Evolutionary conservation across 148 eudicot genomes (phyloP), one percentile per base, ranked within the genome.

Genomic region (Fallopia convolvulus): DNA sequence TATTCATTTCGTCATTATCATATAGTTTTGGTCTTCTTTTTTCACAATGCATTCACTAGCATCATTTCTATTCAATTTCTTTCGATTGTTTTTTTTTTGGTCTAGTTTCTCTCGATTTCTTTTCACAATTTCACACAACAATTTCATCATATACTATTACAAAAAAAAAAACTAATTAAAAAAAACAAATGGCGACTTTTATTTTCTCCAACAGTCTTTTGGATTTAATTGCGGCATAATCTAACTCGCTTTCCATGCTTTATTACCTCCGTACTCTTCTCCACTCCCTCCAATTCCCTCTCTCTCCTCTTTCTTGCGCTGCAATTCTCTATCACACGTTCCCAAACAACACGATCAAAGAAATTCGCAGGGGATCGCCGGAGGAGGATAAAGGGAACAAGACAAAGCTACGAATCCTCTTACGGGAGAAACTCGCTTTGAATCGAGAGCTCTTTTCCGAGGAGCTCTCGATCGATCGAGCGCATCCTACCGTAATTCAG

Each of bases 181-280:
- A 44, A 6, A 9, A 44, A 44, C 47, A 44, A 44, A 55, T 55
- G 21, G 1, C 20, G 66, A n/a, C 15, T 55, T 55, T 55, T n/a
- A 44, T 44, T 52, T 61, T 63, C 3, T 1, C 40, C 30, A 63
- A 68, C 46, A 68, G 72, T 36, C 21, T 33, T 68, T 15, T n/a
- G 72, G 72, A 39, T 68, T 36, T 3, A 20, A 68, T 6, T n/a
- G 61, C n/a, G 6, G 21, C 36, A 17, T 0, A 20, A 20, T 47
- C 17, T 21, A n/a, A 12, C 5, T 36, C 17, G 39, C 74, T 63
- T 17, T 68, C 44, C 15, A 63, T 1, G 72, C 72, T 68, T 17
- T 68, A 68, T 68, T 14, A 68, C 72, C 70, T 68, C 72, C 72
- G 72, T 39, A 68, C 72, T 68, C 72, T 6, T 68, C 72, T 68